Conservation (phyloP, 345 rosid genomes). For the Leavenworthia alabamica region DNA sequence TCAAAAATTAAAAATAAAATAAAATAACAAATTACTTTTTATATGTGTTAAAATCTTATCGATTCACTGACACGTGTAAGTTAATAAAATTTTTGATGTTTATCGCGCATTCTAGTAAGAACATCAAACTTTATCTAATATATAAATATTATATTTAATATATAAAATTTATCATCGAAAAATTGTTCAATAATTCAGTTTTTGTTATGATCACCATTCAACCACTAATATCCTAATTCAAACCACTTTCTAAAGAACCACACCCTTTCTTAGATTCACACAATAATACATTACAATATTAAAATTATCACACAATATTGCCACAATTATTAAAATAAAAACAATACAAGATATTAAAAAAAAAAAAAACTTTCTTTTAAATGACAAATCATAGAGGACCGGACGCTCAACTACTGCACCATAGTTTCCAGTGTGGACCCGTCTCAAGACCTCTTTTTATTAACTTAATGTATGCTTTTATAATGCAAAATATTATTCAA, state of each 20-base stretch:
- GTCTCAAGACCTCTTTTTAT: constrained; percentile 30
- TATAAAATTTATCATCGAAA: neutral
- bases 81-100: too few relatives aligned
- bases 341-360: neutral
- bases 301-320: constrained; percentile 8
- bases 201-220: neutral
- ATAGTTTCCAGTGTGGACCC: constrained; percentile 26
- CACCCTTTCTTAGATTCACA: neutral
- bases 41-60: too few relatives aligned
- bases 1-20: too few relatives aligned
- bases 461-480: constrained; percentile 11
- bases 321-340: constrained; percentile 13
- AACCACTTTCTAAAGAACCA: neutral
- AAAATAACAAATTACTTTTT: too few relatives aligned
- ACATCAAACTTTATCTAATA: too few relatives aligned
- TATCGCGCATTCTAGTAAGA: too few relatives aligned
- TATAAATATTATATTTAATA: neutral
- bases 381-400: constrained; percentile 28
- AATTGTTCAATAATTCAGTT: neutral
- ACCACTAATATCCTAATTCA: neutral
- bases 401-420: constrained; percentile 32
- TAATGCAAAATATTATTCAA: neutral
- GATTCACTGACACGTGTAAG: too few relatives aligned
- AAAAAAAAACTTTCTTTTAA: neutral
- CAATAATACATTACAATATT: constrained; percentile 11